phyloP scores from a whole-genome alignment of 805 yeast species.

The Hermanozyma aechmeae region DNA sequence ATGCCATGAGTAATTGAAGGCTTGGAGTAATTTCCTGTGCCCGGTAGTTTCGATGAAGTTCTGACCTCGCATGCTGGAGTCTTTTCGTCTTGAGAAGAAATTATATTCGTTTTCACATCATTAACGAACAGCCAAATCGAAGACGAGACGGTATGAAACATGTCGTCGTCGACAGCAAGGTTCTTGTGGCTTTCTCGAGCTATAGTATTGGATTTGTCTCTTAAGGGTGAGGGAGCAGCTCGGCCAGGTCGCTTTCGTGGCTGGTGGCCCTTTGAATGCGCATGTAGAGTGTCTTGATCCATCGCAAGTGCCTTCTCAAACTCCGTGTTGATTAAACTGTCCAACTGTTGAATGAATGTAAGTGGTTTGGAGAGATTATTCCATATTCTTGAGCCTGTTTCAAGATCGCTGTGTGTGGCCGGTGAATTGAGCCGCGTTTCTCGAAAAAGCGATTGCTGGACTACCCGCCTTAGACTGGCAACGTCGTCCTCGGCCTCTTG shows the following conservation, averaged over 20 bases:
- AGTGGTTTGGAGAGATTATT: constrained; percentile 42
- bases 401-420: neutral
- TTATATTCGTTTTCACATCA: constrained; percentile 22
- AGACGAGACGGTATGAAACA: constrained; percentile 31
- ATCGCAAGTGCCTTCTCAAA: no score
- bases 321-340: constrained; percentile 56
- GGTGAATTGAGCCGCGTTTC: constrained; percentile 18
- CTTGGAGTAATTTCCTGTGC: no score
- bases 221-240: neutral
- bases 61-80: no score
- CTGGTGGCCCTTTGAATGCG: no score
- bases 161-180: constrained; percentile 17
- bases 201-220: neutral
- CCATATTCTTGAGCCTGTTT: constrained; percentile 8
- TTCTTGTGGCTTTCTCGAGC: neutral
- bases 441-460: constrained; percentile 36
- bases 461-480: constrained; percentile 36
- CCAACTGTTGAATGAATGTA: constrained; percentile 57
- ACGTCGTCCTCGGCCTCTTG: constrained; percentile 39
- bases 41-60: no score
- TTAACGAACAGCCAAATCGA: constrained; percentile 36
- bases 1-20: no score
- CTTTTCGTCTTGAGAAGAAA: no score
- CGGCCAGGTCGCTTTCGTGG: no score
- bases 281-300: no score